Percentiles rank a stretch among this genome's conserved stretches.
Evolutionary conservation across 306 rosid species (phyloP).

Genomic region (Casuarina cunninghamiana): DNA sequence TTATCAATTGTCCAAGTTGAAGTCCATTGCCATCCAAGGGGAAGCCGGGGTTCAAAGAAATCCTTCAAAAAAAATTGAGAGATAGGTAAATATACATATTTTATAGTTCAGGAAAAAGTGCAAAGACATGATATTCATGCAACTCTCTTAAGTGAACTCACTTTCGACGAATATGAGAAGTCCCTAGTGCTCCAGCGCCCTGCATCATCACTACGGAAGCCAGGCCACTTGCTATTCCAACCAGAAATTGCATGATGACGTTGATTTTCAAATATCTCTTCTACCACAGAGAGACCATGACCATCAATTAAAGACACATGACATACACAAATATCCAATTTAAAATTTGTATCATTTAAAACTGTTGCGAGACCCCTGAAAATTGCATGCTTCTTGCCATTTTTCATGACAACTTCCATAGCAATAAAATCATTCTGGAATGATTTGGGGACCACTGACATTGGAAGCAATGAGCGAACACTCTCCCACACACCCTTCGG

Average conservation of each 20-base stretch:
- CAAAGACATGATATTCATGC: conserved; percentile 5
- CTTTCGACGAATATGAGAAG: conserved; percentile 66
- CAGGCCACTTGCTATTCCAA: conserved; percentile 64
- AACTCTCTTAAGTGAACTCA: conserved; percentile 22
- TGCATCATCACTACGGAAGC: conserved; percentile 42
- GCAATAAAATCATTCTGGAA: conserved; percentile 68
- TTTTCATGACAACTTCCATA: conserved; percentile 84
- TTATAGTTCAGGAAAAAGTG: conserved; percentile 1
- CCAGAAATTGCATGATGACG: conserved; percentile 59
- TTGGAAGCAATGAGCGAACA: conserved; percentile 83
- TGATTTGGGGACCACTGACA: conserved; percentile 72
- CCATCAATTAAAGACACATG: conserved; percentile 46
- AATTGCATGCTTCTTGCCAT: conserved; percentile 89
- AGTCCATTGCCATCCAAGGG: conserved; percentile 74
- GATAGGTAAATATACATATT: conserved; percentile 21
- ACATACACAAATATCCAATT: conserved; percentile 55
- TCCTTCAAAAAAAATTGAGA: conserved; percentile 54
- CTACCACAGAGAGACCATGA: conserved; percentile 37
- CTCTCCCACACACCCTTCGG: conserved; percentile 71
- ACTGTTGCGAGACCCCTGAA: conserved; percentile 86
- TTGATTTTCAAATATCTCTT: conserved; percentile 77
- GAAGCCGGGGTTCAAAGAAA: conserved; percentile 86
- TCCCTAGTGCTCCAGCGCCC: conserved; percentile 72
- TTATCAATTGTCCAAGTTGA: conserved; percentile 73
- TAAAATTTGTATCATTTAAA: conserved; percentile 78